phyloP scores from a whole-genome alignment of 306 rosid species.

The Lagenaria siceraria region DNA sequence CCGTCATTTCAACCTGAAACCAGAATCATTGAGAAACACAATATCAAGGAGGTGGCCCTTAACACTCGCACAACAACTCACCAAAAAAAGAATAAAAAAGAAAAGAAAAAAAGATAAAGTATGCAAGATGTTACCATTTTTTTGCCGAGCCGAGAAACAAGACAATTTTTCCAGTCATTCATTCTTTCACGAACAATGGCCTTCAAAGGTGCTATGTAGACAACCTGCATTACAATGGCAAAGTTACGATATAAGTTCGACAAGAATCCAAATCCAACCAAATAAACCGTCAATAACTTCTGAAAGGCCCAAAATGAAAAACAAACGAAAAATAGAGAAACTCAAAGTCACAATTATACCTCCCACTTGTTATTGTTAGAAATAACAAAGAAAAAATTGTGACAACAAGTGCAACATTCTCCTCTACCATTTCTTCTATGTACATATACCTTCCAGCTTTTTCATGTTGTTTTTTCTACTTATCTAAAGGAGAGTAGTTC shows the following conservation, averaged over 20 bases:
- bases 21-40: not conserved
- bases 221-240: conserved; percentile 41
- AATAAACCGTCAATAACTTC: not conserved
- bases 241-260: not conserved
- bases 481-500: not conserved
- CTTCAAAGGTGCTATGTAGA: conserved; percentile 95
- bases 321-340: not conserved
- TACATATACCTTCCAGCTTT: no score
- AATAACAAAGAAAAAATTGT: not conserved
- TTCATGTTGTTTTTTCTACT: no score
- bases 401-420: not conserved
- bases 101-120: not conserved
- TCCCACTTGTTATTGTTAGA: not conserved
- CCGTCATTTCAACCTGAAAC: conserved; percentile 95
- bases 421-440: not conserved
- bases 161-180: conserved; percentile 81
- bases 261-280: not conserved
- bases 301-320: conserved; percentile 1
- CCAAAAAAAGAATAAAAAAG: not conserved
- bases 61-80: not conserved
- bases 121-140: conserved; percentile 42
- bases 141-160: conserved; percentile 75
- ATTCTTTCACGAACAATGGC: conserved; percentile 97
- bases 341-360: not conserved
- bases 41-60: not conserved